Conservation (phyloP, 441 rosid genomes). For the Pelargonium myrrhifolium region DNA sequence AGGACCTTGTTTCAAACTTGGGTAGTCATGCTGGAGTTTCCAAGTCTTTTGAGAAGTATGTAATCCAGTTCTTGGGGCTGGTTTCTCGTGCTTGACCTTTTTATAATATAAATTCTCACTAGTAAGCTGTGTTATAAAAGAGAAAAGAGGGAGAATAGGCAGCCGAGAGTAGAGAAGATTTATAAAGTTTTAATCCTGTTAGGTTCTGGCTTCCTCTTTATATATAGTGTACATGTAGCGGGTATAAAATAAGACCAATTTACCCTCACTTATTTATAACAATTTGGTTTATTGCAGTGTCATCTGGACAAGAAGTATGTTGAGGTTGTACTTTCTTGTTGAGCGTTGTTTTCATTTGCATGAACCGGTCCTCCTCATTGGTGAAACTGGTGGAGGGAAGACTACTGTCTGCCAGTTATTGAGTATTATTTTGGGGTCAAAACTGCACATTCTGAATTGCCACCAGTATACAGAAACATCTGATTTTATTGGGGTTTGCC, state of each 20-base stretch:
- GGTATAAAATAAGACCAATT: not conserved
- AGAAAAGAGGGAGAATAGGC: not conserved
- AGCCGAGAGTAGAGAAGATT: not conserved
- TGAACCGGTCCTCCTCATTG: constrained; percentile 97
- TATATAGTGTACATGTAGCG: not conserved
- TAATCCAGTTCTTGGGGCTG: constrained; percentile 15
- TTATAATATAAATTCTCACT: constrained; percentile 19
- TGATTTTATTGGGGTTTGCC: constrained; percentile 91
- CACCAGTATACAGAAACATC: constrained; percentile 96
- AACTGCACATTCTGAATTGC: constrained; percentile 86
- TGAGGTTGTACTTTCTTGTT: constrained; percentile 78
- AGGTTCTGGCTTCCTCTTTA: not conserved
- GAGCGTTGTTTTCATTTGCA: constrained; percentile 65
- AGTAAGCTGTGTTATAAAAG: not conserved
- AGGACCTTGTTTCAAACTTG: constrained; percentile 23
- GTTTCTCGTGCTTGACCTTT: constrained; percentile 11
- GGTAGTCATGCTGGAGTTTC: constrained; percentile 18
- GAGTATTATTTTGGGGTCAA: constrained; percentile 44
- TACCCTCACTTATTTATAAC: not conserved
- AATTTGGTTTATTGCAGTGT: constrained; percentile 40
- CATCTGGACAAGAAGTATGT: constrained; percentile 77
- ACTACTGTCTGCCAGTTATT: constrained; percentile 90
- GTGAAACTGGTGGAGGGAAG: constrained; percentile 99
- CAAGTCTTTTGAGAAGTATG: constrained; percentile 43
- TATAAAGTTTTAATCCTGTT: not conserved